Evolutionary conservation across 805 yeast genomes (phyloP), one percentile per base, ranked within the genome.

Genomic region (Kodamaea fukazawae): DNA sequence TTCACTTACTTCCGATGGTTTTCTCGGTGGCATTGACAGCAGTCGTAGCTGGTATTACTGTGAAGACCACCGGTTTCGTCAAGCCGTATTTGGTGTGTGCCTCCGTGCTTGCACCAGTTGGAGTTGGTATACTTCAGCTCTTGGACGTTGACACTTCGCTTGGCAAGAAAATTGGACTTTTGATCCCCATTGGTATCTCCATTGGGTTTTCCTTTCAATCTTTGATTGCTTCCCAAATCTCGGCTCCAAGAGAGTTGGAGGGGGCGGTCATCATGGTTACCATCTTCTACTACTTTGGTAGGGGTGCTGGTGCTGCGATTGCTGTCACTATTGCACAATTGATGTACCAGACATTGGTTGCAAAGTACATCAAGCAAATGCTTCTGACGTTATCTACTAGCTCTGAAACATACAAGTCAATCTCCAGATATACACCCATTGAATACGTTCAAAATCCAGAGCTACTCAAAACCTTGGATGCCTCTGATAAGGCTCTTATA

Each of bases 191-290:
- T 7, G 84, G 84, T 17, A 57, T 70, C 4, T 64, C 74, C 0
- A 54, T 68, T 31, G 85, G 84, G 2, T 23, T 73, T 11, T 60
- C 57, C 38, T 58, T 75, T 52, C 66, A 60, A 37, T 48, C 66
- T 11, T 57, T 74, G 34, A 50, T 75, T 23, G 54, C 71, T 2
- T 63, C 73, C 2, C 80, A 77, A 49, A 53, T 77, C 7, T 57
- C 65, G 16, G 77, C 78, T 8, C 80, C 83, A 22, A 73, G 75
- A 43, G 54, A 62, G 1, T 67, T 75, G n/a, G 36, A 34, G 5
- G 82, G 81, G n/a, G 66, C 73, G 3, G 62, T 66, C 5, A 73
- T 78, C 34, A 52, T 76, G 55, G 63, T 75, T 2, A 74, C 80
- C 4, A 56, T 78, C 1, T 60, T 68, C 36, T 40, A 73, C 41